Conservation (phyloP, 768 basidiomycete species). For the Gyrodon lividus region DNA sequence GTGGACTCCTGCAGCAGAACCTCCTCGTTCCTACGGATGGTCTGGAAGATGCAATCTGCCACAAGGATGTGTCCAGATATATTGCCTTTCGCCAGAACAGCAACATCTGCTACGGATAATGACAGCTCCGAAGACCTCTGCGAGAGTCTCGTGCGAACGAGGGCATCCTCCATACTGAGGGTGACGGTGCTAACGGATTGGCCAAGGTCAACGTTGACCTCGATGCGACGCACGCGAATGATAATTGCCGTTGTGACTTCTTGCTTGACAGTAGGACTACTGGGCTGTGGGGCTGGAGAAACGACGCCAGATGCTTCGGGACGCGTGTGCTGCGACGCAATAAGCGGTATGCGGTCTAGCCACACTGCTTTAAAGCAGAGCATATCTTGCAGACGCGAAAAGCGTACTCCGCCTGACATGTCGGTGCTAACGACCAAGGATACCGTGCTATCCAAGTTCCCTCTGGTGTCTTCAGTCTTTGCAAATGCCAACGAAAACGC, state of each 20-base stretch:
- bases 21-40: conserved; percentile 56
- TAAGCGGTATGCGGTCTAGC: conserved; percentile 82
- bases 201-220: conserved; percentile 78
- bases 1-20: conserved; percentile 29
- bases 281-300: conserved; percentile 12
- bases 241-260: conserved; percentile 62
- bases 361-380: conserved; percentile 95
- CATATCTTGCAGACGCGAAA: conserved; percentile 88
- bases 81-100: conserved; percentile 62
- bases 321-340: conserved; percentile 43
- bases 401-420: conserved; percentile 72
- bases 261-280: conserved; percentile 29
- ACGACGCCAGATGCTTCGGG: conserved; percentile 20
- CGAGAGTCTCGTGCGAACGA: conserved; percentile 66
- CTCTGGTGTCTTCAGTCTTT: conserved; percentile 42
- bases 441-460: conserved; percentile 48
- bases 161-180: conserved; percentile 60
- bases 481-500: conserved; percentile 71
- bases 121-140: conserved; percentile 62
- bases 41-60: conserved; percentile 74
- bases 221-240: conserved; percentile 69
- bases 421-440: conserved; percentile 85
- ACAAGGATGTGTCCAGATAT: conserved; percentile 67
- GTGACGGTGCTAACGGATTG: conserved; percentile 76
- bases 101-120: conserved; percentile 56